These are phyloP conservation scores for Colletotrichum ledebouriae DNA, from an alignment of 2,329 filamentous ascomycete species.

Conservation along the genomic window DNA sequence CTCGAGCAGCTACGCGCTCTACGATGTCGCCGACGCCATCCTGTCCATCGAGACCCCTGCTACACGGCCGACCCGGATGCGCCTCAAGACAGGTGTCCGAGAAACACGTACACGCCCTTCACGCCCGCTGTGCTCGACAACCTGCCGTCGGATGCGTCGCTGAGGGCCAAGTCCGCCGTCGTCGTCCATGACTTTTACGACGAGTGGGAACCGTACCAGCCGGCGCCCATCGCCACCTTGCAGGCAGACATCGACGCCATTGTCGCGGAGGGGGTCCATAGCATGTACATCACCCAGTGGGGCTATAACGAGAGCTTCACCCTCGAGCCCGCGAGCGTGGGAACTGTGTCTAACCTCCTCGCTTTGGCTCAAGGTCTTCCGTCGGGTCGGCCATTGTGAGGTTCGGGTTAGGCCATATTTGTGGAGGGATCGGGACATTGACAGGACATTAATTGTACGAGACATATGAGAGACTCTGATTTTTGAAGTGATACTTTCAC, in stretches of 20 bases:
- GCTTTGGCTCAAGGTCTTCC: constrained; percentile 14
- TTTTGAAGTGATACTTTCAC: no score
- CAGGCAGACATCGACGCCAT: constrained; percentile 14
- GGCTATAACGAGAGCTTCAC: constrained; percentile 28
- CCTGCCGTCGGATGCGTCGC: background rate
- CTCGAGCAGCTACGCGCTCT: constrained; percentile 9
- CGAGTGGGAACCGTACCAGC: constrained; percentile 5
- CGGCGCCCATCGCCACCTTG: constrained; percentile 3
- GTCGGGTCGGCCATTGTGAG: constrained; percentile 1
- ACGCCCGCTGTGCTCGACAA: background rate
- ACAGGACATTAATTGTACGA: no score
- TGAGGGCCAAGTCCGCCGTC: constrained; percentile 16
- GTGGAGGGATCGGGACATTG: no score
- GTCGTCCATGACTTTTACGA: constrained; percentile 23
- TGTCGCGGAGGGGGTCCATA: constrained; percentile 10
- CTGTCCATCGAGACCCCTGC: constrained; percentile 13
- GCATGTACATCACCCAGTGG: constrained; percentile 25
- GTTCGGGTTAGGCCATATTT: no score
- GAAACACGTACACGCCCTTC: constrained; percentile 21
- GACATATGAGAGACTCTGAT: no score
- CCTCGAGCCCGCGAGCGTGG: constrained; percentile 14
- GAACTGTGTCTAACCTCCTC: constrained; percentile 8
- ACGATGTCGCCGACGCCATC: constrained; percentile 8
- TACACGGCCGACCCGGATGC: constrained; percentile 18
- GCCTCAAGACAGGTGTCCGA: constrained; percentile 13